These are phyloP conservation scores for Aspergillus hancockii DNA, from an alignment of 495 filamentous ascomycete genomes.

Conservation along the genomic window DNA sequence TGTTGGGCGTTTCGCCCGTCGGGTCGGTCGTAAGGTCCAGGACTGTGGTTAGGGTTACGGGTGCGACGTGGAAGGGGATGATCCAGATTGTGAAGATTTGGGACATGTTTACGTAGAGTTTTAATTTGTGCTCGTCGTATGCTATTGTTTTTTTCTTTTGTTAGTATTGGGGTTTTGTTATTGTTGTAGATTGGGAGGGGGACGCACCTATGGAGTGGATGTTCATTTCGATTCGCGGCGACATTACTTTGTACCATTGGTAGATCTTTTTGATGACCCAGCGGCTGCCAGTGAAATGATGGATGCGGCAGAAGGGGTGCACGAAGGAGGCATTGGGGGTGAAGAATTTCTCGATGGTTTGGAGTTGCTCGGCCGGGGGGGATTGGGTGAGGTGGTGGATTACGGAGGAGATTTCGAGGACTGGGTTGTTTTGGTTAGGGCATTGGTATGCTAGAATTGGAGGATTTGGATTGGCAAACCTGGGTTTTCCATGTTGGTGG, in stretches of 20 bases:
- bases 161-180: too few species aligned
- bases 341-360: conserved; percentile 69
- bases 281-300: conserved; percentile 57
- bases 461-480: conserved; percentile 24
- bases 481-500: conserved; percentile 40
- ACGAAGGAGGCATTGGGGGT: conserved; percentile 66
- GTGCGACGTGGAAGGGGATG: conserved; percentile 68
- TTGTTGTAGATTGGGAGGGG: neutral
- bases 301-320: conserved; percentile 79
- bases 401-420: conserved; percentile 57
- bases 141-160: conserved; percentile 42
- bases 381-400: conserved; percentile 68
- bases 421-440: conserved; percentile 26
- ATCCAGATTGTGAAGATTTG: conserved; percentile 79
- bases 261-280: conserved; percentile 67
- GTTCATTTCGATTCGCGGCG: conserved; percentile 67
- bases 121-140: conserved; percentile 62
- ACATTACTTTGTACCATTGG: conserved; percentile 85
- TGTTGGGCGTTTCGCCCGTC: neutral
- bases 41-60: conserved; percentile 72
- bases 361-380: conserved; percentile 59
- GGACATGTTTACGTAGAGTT: conserved; percentile 67
- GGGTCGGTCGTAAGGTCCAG: conserved; percentile 52
- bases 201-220: conserved; percentile 66
- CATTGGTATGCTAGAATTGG: too few species aligned